Base-by-base conservation (phyloP, 805 yeast genomes). In the Monosporozyma solicola region DNA sequence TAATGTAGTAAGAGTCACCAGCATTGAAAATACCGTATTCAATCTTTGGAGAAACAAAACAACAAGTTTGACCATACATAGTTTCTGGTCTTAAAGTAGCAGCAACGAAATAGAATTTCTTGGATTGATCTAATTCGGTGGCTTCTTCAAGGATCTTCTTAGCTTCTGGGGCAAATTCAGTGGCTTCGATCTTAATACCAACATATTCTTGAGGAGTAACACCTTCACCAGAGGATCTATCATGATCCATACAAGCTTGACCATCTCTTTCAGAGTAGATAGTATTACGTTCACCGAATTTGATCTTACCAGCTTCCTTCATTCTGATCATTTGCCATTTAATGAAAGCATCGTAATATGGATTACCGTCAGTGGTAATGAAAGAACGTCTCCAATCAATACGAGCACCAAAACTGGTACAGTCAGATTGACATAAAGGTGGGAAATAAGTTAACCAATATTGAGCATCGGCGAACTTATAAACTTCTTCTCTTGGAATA, bases 171-270 rank as follows among this genome's bases (percentile, higher is more conserved):
- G 85, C 75, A 41, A 74, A 68, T 61, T 79, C 78, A 44, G 80
- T 74, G 33, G 88, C 85, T 69, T 80, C 74, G 65, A 94, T 92
- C 79, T 94, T 94, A 68, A 94, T 82, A 61, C 91, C 97, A 35
- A 88, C 83, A 72, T 94, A 94, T 72, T 94, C 99, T 74, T 94
- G 98, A 44, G 99, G 97, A 60, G 84, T 80, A 46, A 94, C 94
- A 71, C 95, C 98, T 75, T 94, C 99, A 69, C 99, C 99, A 49
- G 92, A 81, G 72, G 80, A 86, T 78, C 99, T 85, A 73, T 94
- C 99, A 72, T 94, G 99, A 72, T 94, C 99, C 92, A 94, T 91
- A 78, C 99, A 94, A 41, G 99, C 95, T 77, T 94, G 99, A 59
- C 97, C 97, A 73, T 94, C 99, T 74, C 87, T 92, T 68, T 90